Conservation (phyloP, 768 basidiomycete genomes). For the Tubosaeta sp. region DNA sequence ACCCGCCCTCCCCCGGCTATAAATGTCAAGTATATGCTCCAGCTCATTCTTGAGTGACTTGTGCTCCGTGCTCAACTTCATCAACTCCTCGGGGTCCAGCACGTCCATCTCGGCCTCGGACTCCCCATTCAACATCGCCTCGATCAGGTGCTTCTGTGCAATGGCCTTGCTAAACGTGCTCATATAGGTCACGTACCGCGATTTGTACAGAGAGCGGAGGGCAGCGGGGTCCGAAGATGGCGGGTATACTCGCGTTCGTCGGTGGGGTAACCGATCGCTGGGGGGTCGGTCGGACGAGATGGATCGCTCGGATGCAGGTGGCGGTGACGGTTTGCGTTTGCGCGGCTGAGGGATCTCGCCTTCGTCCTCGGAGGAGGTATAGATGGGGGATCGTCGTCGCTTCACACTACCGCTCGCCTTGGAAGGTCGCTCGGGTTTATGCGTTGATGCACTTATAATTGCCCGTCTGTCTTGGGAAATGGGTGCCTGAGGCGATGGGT, state of each 20-base stretch:
- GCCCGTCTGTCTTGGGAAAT: constrained; percentile 11
- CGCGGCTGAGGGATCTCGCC: constrained; percentile 35
- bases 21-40: constrained; percentile 43
- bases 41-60: constrained; percentile 50
- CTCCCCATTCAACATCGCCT: constrained; percentile 49
- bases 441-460: constrained; percentile 4
- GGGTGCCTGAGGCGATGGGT: constrained; percentile 24
- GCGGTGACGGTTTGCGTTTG: constrained; percentile 27
- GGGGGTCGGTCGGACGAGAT: constrained; percentile 17
- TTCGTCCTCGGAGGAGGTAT: constrained; percentile 66
- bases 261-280: constrained; percentile 15
- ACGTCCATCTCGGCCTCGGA: constrained; percentile 54
- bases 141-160: constrained; percentile 48
- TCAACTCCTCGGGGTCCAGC: constrained; percentile 50
- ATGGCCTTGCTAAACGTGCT: constrained; percentile 42
- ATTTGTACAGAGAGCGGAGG: constrained; percentile 51
- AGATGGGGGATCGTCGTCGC: constrained; percentile 56
- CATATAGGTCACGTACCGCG: constrained; percentile 50
- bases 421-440: constrained; percentile 17
- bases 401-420: constrained; percentile 28
- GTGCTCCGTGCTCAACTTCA: constrained; percentile 41
- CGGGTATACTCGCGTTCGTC: constrained; percentile 30
- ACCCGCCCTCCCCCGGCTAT: constrained; percentile 19
- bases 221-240: constrained; percentile 46
- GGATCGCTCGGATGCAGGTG: constrained; percentile 21